Evolutionary conservation across 2,329 filamentous ascomycete genomes (phyloP), one percentile per base, ranked within the genome.

Genomic region (Scopulariopsis brevicaulis): DNA sequence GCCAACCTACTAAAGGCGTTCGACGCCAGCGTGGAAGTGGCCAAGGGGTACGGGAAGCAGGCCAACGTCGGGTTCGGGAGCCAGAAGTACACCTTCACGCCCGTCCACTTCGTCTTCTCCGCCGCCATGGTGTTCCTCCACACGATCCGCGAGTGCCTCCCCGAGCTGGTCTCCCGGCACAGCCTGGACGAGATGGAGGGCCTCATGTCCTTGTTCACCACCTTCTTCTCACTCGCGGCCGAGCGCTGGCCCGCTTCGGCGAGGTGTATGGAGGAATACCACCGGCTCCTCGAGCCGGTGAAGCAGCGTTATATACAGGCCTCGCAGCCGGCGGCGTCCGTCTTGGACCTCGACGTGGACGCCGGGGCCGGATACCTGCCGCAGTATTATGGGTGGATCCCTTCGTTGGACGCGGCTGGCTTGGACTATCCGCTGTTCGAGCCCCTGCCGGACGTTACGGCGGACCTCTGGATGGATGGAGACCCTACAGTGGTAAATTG

Each of bases 11-110:
- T 57, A 7, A 57, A 57, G 20, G 55, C 55, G 5, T 57, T 57
- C 28, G 11, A 7, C 8, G 55, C 55, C 18, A 32, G 24, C 18
- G 43, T 53, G 4, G 28, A 35, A 4, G 55, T 57, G 14, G 43
- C 55, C 3, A 20, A 57, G 14, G 55, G 55, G 2, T 24, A 28
- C 22, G 52, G 22, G 25, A 18, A 35, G 14, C 55, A 57, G 22
- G 55, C 55, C 25, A 57, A 57, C 20, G 24, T 57, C 8, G 55
- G 28, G 18, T 57, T 57, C 20, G 55, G 55, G 15, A 57, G 32
- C 32, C 46, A 35, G 32, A 57, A 57, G 28, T 57, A 57, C 55
- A 35, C 43, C 20, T 57, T 57, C 37, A 43, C 52, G 18, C 15
- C 55, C 18, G 46, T 34, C 55, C 24, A 57, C 43, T 46, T 52